Evolutionary conservation across 768 basidiomycete genomes (phyloP).

Genomic region (Collybiopsis confluens): DNA sequence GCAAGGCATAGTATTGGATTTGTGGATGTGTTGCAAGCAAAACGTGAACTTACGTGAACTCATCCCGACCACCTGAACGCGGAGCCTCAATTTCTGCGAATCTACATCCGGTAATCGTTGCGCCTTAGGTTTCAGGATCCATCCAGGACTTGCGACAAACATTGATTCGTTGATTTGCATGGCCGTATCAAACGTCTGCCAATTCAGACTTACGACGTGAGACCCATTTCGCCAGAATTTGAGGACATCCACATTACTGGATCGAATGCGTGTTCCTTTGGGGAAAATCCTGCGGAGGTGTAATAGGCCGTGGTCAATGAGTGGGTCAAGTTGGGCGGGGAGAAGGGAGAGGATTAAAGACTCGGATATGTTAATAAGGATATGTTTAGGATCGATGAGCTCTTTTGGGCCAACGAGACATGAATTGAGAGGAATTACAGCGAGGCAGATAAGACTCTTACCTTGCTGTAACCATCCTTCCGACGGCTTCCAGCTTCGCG

Average conservation of each 20-base stretch:
- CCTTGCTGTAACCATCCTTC: conserved; percentile 46
- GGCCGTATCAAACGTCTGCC: conserved; percentile 56
- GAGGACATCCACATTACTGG: conserved; percentile 50
- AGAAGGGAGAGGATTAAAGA: conserved; percentile 36
- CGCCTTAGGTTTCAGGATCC: conserved; percentile 44
- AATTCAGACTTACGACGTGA: conserved; percentile 56
- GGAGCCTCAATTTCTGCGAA: conserved; percentile 17
- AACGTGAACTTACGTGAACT: conserved; percentile 34
- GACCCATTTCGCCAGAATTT: conserved; percentile 54
- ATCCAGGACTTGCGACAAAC: conserved; percentile 54
- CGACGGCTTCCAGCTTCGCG: conserved; percentile 57
- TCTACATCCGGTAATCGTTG: conserved; percentile 18
- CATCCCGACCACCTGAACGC: conserved; percentile 36
- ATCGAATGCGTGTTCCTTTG: conserved; percentile 50
- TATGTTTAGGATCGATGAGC: conserved; percentile 38
- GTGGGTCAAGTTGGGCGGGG: conserved; percentile 24
- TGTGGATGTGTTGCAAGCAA: not conserved
- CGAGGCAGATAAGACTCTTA: conserved; percentile 10
- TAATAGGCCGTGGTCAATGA: conserved; percentile 36
- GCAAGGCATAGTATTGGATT: not conserved
- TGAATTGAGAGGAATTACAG: not conserved
- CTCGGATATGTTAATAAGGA: conserved; percentile 63
- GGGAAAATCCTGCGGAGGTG: conserved; percentile 58
- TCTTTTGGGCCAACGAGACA: conserved; percentile 18
- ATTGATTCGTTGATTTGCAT: conserved; percentile 63